Conservation (phyloP, 306 rosid species). For the Nissolia schottii region DNA sequence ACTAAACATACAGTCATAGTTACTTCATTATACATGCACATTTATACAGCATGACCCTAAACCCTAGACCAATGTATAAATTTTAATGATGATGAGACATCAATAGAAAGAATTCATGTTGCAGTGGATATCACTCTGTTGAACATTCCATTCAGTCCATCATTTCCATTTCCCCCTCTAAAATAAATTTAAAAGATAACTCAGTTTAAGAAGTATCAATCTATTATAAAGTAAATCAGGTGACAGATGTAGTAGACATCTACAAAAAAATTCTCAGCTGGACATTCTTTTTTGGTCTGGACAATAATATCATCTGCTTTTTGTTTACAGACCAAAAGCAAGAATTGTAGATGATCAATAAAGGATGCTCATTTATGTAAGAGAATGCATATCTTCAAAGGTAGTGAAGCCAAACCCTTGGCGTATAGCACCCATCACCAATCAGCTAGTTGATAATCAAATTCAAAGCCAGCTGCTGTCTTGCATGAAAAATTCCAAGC, state of each 20-base stretch:
- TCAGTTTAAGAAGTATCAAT: not conserved
- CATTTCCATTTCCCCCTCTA: not conserved
- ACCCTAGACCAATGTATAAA: not conserved
- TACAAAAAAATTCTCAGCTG: not conserved
- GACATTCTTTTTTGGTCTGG: not conserved
- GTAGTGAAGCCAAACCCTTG: slow-evolving; percentile 4
- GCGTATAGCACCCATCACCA: slow-evolving; percentile 8
- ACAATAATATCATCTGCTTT: slow-evolving; percentile 2
- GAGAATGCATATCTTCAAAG: slow-evolving; percentile 15
- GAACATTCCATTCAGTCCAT: not conserved
- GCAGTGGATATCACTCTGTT: not conserved
- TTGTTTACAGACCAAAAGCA: not conserved
- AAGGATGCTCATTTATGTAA: not conserved
- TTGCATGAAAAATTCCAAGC: not conserved
- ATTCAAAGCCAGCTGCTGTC: slow-evolving; percentile 2
- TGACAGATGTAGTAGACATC: not conserved
- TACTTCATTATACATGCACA: not conserved
- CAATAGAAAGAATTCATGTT: not conserved
- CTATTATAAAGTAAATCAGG: slow-evolving; percentile 14
- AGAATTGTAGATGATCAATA: not conserved
- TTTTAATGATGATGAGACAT: not conserved
- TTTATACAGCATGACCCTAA: not conserved
- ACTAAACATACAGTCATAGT: not conserved
- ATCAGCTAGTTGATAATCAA: slow-evolving; percentile 20
- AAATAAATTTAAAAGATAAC: not conserved